These are phyloP conservation scores for Petrea volubilis DNA, from an alignment of 257 asterid species.

Conservation along the genomic window DNA sequence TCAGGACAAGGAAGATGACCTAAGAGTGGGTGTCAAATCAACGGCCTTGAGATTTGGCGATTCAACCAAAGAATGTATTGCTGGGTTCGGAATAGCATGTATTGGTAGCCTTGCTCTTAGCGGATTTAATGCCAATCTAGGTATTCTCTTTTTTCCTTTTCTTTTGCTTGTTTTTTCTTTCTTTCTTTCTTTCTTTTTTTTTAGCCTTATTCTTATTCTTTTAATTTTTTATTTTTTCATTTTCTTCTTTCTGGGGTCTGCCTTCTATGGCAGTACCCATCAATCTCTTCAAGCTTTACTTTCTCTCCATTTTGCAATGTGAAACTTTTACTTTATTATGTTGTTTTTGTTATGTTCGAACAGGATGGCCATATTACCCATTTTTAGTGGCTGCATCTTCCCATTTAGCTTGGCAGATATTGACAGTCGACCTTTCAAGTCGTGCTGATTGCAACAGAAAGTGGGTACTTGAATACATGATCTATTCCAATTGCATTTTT, in stretches of 20 bases:
- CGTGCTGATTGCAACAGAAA: conserved; percentile 79
- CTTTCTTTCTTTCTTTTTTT: too few relatives aligned
- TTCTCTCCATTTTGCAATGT: background rate
- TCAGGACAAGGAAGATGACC: conserved; percentile 90
- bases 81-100: conserved; percentile 82
- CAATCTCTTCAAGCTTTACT: background rate
- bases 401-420: conserved; percentile 88
- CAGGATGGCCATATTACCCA: conserved; percentile 79
- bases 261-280: background rate
- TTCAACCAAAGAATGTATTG: conserved; percentile 74
- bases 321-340: conserved; percentile 2
- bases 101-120: conserved; percentile 71
- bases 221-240: background rate
- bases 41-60: conserved; percentile 89
- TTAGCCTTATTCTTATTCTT: too few relatives aligned
- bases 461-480: conserved; percentile 37
- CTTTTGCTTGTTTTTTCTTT: too few relatives aligned
- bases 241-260: background rate
- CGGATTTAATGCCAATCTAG: conserved; percentile 74
- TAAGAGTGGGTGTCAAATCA: conserved; percentile 85
- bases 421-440: conserved; percentile 64
- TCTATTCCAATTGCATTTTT: background rate
- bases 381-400: conserved; percentile 61
- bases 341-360: conserved; percentile 18
- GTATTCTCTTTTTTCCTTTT: conserved; percentile 29